phyloP scores from a whole-genome alignment of 768 basidiomycete species.

The Phaeotremella fagi region DNA sequence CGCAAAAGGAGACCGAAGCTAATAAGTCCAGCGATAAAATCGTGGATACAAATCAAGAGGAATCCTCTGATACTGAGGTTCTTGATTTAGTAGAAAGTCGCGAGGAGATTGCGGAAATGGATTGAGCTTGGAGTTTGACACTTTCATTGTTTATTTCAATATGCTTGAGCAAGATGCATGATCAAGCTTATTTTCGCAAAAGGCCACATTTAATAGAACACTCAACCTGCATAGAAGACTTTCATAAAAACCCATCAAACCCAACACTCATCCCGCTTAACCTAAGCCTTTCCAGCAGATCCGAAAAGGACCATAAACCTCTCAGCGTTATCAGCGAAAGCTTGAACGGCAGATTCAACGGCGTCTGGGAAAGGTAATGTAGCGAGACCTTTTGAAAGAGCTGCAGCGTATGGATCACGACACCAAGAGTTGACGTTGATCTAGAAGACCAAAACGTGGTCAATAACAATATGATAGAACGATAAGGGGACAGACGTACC shows the following conservation, averaged over 20 bases:
- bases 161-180: too few species aligned
- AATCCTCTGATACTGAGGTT: background rate
- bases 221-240: too few species aligned
- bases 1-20: background rate
- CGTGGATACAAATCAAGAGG: background rate
- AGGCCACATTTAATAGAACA: too few species aligned
- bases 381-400: constrained; percentile 22
- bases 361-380: constrained; percentile 43
- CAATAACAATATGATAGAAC: background rate
- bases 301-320: constrained; percentile 44
- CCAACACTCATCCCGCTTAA: background rate
- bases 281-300: constrained; percentile 44
- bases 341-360: constrained; percentile 41
- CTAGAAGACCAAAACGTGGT: constrained; percentile 9
- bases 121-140: too few species aligned
- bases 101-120: too few species aligned
- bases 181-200: too few species aligned
- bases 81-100: background rate
- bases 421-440: constrained; percentile 49
- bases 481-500: constrained; percentile 17
- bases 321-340: constrained; percentile 37
- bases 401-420: constrained; percentile 39
- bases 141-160: too few species aligned
- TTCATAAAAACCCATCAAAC: too few species aligned
- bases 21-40: too few species aligned